A percentile compares a stretch with the other conserved stretches of the same genome.
Evolutionary conservation across 129 eudicot genomes (phyloP).

Genomic region (Flaveria trinervia): DNA sequence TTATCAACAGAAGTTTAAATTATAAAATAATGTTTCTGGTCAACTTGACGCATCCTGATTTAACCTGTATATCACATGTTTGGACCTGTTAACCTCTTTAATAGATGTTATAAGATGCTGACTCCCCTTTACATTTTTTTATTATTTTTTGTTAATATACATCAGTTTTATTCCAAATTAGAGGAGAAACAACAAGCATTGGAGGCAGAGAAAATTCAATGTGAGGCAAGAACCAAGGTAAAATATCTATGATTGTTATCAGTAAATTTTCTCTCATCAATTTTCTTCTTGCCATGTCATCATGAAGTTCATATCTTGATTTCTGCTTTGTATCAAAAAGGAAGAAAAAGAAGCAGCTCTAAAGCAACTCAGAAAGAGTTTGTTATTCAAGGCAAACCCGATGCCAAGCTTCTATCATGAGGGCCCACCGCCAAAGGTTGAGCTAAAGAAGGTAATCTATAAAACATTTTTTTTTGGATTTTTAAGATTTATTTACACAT

Average conservation of each 20-base stretch:
- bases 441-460: conserved; percentile 67
- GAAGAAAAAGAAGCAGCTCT: conserved; percentile 88
- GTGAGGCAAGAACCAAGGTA: conserved; percentile 87
- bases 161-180: conserved; percentile 69
- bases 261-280: not conserved
- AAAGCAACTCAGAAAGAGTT: conserved; percentile 73
- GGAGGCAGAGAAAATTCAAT: conserved; percentile 76
- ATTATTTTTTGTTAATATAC: conserved; percentile 13
- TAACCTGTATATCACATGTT: not conserved
- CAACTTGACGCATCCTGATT: not conserved
- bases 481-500: not conserved
- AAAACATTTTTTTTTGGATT: not conserved
- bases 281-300: not conserved
- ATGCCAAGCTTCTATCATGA: conserved; percentile 96
- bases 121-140: not conserved
- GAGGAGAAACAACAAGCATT: conserved; percentile 87
- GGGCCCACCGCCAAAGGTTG: conserved; percentile 84
- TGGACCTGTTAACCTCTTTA: conserved; percentile 8
- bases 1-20: too few species aligned
- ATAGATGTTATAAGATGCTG: not conserved
- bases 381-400: conserved; percentile 83
- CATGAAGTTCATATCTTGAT: not conserved
- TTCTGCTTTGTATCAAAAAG: conserved; percentile 37
- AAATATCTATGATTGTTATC: conserved; percentile 2
- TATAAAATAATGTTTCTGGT: not conserved